Conservation (phyloP, 2,329 filamentous ascomycete genomes). For the Fusarium miscanthi region DNA sequence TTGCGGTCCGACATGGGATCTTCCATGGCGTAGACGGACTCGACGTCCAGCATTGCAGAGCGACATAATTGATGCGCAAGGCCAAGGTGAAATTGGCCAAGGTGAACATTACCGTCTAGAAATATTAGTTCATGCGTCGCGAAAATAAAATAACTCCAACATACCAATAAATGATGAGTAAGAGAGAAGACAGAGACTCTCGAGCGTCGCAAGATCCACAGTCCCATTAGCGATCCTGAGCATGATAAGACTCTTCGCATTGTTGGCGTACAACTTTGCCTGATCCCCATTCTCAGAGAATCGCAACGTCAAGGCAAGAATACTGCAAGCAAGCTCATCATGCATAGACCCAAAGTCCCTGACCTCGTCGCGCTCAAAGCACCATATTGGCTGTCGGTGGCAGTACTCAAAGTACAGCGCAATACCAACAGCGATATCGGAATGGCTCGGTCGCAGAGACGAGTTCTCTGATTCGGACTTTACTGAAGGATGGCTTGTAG, state of each 20-base stretch:
- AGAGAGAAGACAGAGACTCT: conserved; percentile 62
- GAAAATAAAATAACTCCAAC: not conserved
- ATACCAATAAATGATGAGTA: conserved; percentile 63
- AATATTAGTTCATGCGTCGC: not conserved
- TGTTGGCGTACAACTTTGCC: conserved; percentile 51
- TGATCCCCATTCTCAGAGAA: conserved; percentile 52
- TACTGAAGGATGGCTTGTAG: conserved; percentile 40
- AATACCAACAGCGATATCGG: conserved; percentile 52
- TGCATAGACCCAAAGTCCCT: conserved; percentile 49
- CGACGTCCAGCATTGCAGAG: conserved; percentile 60
- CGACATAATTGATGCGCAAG: conserved; percentile 62
- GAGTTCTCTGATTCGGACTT: conserved; percentile 45
- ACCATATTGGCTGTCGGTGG: conserved; percentile 58
- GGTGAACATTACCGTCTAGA: conserved; percentile 59
- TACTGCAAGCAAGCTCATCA: conserved; percentile 56
- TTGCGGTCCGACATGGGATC: conserved; percentile 56
- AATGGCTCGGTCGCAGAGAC: conserved; percentile 44
- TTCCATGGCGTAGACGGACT: conserved; percentile 52
- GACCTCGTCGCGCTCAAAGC: conserved; percentile 57
- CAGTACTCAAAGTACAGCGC: conserved; percentile 57
- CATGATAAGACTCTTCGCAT: conserved; percentile 58
- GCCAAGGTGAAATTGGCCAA: conserved; percentile 62
- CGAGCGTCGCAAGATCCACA: conserved; percentile 61
- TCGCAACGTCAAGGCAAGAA: conserved; percentile 54
- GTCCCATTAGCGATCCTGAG: conserved; percentile 62